phyloP scores from a whole-genome alignment of 2,329 filamentous ascomycete species.

The Polytolypa hystricis region DNA sequence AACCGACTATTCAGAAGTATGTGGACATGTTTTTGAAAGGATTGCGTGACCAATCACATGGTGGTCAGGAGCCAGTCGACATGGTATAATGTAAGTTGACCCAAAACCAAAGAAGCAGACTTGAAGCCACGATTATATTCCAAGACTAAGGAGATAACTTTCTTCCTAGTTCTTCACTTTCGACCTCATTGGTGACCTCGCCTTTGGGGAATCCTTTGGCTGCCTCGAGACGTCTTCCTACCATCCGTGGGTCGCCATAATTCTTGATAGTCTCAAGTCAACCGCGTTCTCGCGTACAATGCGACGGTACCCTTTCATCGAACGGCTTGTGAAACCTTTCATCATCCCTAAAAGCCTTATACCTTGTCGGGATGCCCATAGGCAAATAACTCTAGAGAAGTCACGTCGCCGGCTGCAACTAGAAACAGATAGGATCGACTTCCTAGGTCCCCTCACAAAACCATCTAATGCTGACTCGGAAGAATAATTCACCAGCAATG shows the following conservation, averaged over 20 bases:
- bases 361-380: background rate
- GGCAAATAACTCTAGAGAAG: background rate
- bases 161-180: slow-evolving; percentile 25
- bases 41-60: slow-evolving; percentile 12
- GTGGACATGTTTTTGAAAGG: slow-evolving; percentile 22
- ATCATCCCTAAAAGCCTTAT: background rate
- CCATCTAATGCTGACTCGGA: background rate
- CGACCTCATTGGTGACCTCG: slow-evolving; percentile 24
- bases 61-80: slow-evolving; percentile 11
- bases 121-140: too few relatives aligned
- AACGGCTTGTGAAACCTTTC: background rate
- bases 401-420: background rate
- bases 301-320: background rate
- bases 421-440: background rate
- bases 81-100: slow-evolving; percentile 20
- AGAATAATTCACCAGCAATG: slow-evolving; percentile 3
- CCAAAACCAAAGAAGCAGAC: too few relatives aligned
- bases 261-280: slow-evolving; percentile 2
- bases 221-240: slow-evolving; percentile 18
- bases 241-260: slow-evolving; percentile 19
- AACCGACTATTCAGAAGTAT: slow-evolving; percentile 21
- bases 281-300: too few relatives aligned
- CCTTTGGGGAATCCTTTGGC: slow-evolving; percentile 23
- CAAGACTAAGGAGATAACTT: too few relatives aligned
- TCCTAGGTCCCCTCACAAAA: background rate